Evolutionary conservation across 371 early-diverging fungal species (phyloP).

Genomic region (Mucor ambiguus): DNA sequence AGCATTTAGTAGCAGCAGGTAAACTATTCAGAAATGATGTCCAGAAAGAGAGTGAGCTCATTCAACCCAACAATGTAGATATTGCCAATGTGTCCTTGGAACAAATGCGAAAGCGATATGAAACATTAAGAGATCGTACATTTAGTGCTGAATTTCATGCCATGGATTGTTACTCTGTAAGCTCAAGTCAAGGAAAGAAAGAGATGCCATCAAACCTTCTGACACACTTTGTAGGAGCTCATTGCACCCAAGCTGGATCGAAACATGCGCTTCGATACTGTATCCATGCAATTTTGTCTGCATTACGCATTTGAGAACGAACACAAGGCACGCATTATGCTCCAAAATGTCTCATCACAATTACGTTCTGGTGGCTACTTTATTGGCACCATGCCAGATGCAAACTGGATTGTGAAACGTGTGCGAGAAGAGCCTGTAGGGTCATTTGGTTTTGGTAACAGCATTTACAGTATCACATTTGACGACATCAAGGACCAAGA

Average conservation of each 20-base stretch:
- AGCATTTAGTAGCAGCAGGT: constrained; percentile 76
- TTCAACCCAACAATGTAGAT: constrained; percentile 54
- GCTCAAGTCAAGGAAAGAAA: too few relatives aligned
- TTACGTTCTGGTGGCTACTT: constrained; percentile 87
- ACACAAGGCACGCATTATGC: constrained; percentile 74
- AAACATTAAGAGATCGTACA: constrained; percentile 50
- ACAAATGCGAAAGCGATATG: constrained; percentile 85
- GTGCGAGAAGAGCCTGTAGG: constrained; percentile 33
- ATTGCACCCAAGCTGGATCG: constrained; percentile 59
- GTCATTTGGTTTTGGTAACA: constrained; percentile 76
- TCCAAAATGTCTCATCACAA: constrained; percentile 81
- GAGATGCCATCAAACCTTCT: background rate
- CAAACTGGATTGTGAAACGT: constrained; percentile 81
- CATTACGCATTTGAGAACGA: constrained; percentile 98
- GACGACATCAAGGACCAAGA: constrained; percentile 58
- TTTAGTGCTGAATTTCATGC: constrained; percentile 79
- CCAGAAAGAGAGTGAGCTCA: background rate
- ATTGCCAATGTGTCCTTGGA: constrained; percentile 92
- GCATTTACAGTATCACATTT: constrained; percentile 84
- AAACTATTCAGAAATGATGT: constrained; percentile 12
- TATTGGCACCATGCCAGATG: constrained; percentile 95
- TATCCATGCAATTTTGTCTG: constrained; percentile 96
- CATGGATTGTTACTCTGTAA: constrained; percentile 81
- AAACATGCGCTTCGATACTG: constrained; percentile 76
- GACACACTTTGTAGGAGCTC: constrained; percentile 37